These are phyloP conservation scores for Tulasnella sp. DNA, from an alignment of 768 basidiomycete genomes.

Conservation along the genomic window DNA sequence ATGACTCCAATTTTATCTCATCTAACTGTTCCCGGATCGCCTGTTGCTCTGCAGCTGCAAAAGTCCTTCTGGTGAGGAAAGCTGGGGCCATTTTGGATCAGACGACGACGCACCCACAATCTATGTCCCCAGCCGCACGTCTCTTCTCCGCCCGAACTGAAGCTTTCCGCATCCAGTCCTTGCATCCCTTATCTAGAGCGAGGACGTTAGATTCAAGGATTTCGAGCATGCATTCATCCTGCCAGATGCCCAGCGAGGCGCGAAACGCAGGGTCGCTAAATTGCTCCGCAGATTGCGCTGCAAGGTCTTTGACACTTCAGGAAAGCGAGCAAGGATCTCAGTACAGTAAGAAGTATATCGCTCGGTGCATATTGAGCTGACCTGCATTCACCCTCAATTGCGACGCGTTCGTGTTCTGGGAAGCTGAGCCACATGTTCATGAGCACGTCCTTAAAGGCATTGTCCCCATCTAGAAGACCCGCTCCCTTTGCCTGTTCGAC, in stretches of 20 bases:
- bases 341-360: no score
- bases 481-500: constrained; percentile 23
- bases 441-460: neutral
- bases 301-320: no score
- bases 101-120: neutral
- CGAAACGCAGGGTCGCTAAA: neutral
- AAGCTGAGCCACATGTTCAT: constrained; percentile 7
- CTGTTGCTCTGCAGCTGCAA: neutral
- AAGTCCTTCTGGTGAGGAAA: neutral
- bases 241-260: constrained; percentile 24
- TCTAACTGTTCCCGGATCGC: neutral
- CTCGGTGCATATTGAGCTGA: neutral
- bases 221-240: constrained; percentile 31
- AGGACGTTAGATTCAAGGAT: constrained; percentile 24
- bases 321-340: no score
- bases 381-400: constrained; percentile 17
- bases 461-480: neutral
- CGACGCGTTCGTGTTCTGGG: neutral
- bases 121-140: no score
- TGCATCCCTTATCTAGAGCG: constrained; percentile 24
- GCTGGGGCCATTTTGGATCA: neutral
- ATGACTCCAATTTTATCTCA: neutral
- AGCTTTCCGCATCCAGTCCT: neutral
- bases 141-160: neutral
- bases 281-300: neutral